A percentile compares a stretch with the other conserved stretches of the same genome.
Conservation (phyloP, 345 rosid species). For the Syzygium aqueum region DNA sequence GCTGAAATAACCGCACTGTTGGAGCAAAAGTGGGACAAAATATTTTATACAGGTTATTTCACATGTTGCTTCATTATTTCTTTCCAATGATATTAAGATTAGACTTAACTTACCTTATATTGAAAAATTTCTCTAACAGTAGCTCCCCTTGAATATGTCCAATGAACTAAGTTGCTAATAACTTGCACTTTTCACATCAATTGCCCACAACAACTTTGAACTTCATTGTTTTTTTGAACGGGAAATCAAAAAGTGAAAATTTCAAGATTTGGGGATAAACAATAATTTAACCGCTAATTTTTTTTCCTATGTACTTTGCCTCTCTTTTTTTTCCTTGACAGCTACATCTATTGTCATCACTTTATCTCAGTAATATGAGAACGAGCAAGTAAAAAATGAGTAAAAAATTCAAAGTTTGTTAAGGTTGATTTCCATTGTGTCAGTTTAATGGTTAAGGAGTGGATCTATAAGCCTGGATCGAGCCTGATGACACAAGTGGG, state of each 20-base stretch:
- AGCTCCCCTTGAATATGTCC: not conserved
- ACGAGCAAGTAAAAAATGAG: not conserved
- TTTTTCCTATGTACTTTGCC: not conserved
- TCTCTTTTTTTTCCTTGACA: not conserved
- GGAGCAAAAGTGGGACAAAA: slow-evolving; percentile 98
- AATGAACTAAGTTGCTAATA: not conserved
- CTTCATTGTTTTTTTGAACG: not conserved
- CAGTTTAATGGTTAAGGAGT: not conserved
- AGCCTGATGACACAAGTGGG: too few relatives aligned
- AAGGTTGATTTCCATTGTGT: not conserved
- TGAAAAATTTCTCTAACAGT: not conserved
- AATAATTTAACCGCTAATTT: not conserved
- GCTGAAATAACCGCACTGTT: slow-evolving; percentile 64
- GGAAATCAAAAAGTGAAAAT: not conserved
- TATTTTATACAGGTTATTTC: slow-evolving; percentile 77
- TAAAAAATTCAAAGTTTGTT: not conserved
- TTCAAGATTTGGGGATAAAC: not conserved
- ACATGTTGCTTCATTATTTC: not conserved
- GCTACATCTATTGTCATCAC: not conserved
- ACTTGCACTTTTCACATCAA: not conserved
- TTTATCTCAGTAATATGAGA: not conserved
- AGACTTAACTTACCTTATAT: not conserved
- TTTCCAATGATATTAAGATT: not conserved
- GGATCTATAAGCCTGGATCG: not conserved
- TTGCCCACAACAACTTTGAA: not conserved